Evolutionary conservation across 2,329 filamentous ascomycete species (phyloP), one percentile per base, ranked within the genome.

Genomic region (Apiospora phragmitis): DNA sequence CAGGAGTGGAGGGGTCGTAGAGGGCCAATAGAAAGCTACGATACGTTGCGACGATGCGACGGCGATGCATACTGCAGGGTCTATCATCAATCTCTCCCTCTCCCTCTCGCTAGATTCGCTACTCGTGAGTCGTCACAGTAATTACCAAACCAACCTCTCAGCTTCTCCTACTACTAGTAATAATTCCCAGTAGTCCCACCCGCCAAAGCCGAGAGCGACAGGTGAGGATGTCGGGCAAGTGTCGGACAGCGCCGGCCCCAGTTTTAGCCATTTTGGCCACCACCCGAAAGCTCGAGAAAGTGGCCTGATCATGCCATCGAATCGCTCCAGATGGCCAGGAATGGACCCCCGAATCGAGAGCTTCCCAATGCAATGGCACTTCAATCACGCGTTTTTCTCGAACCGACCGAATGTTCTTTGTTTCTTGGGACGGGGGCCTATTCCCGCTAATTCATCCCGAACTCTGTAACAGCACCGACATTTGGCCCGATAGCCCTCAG

Each of bases 181-280:
- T n/a, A n/a, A n/a, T 51, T 51, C 21, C 21, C 47, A 43, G 41
- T 18, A n/a, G n/a, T n/a, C n/a, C n/a, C n/a, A n/a, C n/a, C n/a
- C n/a, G n/a, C n/a, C n/a, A n/a, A n/a, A 21, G 43, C 21, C 43
- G 21, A 47, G 43, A 47, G 21, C 18, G 43, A 47, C 18, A 47
- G 43, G 43, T 47, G 21, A n/a, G 21, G 43, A 47, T 47, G 43
- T 47, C 43, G 51, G 51, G 29, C 8, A 11, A 21, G 8, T 14
- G 55, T 62, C 55, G 55, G 55, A 62, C 55, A 62, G 55, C 55
- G 55, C 55, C 55, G 55, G 55, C 29, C 55, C 55, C 55, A 38
- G 55, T 62, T 62, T 62, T 62, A 38, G 32, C 55, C 32, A 62
- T 18, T 32, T 4, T 32, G 14, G 51, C 51, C 51, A 59, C 51